Base-by-base conservation (phyloP, 176 grass and related monocot genomes). In the Dendrocalamus sinicus region DNA sequence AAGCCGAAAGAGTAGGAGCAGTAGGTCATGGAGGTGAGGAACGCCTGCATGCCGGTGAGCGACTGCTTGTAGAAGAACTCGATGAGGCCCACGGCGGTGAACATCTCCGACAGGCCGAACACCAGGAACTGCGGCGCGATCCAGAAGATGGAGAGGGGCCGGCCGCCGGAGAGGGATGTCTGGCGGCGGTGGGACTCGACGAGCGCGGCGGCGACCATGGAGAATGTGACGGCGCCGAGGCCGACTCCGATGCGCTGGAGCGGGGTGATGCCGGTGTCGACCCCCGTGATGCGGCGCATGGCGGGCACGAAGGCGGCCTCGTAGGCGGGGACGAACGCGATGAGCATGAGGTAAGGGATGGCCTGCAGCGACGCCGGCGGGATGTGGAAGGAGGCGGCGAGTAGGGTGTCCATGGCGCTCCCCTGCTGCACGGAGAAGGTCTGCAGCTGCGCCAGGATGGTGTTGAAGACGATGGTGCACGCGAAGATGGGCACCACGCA, bases 21-120 rank as follows among this genome's bases (percentile, higher is more conserved):
- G 89, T 97, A 97, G 11, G 92, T 97, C 90, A 97, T 91, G 86
- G 95, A 91, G 37, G 92, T 97, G 37, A 97, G 74, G 69, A 97
- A 97, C 8, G 95, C 89, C 67, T 94, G 95, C 92, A 91, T 97
- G 28, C 95, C 95, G 24, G 81, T 67, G 63, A 94, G 83, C 16
- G 95, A 94, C 76, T 97, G 95, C 84, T 86, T 97, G 90, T 97
- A 97, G 88, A 97, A 97, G 87, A 97, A 97, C 81, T 97, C 92
- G 77, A 97, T 94, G 65, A 97, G 92, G 17, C 95, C 95, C 12
- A 97, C 95, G 15, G 95, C 92, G 0, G 95, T 97, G 88, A 97
- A 97, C 95, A 97, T 97, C 89, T 97, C 95, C 12, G 95, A 97
- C 11, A 97, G 14, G 35, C 95, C 95, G 47, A 97, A 97, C 23